Evolutionary conservation across 108 stramenopile species (phyloP), one percentile per base, ranked within the genome.

Genomic region (Craspedostauros australis): DNA sequence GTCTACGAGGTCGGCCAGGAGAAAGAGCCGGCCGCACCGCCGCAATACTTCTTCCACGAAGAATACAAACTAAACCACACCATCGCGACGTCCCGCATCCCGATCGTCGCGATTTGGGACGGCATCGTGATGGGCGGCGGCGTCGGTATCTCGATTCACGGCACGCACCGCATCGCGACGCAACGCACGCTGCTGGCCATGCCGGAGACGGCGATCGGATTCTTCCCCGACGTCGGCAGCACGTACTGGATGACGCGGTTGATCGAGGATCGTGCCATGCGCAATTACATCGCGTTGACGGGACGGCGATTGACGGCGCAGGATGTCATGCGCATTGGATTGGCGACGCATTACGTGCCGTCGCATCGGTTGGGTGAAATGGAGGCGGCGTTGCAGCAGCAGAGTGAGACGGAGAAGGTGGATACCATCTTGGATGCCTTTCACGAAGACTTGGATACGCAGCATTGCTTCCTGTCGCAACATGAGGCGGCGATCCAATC

Each of bases 91-190:
- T 65, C 47, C 12, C 26, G 56, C 12, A 38, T 69, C 11, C 82
- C 91, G 0, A 86, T 92, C 32, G 62, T 98, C 0, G 83, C 88
- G 4, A 22, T 99, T 20, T 97, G 96, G 96, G 93, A 99, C 68
- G 98, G 98, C 25, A 70, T 98, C 24, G 94, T 95, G 47, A 96
- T 99, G 96, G 98, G 98, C 32, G 98, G 98, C 19, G 98, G 98
- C 8, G 96, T 95, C 16, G 98, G 98, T 0, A 53, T 97, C 16
- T 90, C 87, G 1, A 63, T 99, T 23, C 86, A 95, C 64, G 96
- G 96, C 21, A 73, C 73, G 26, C 88, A 95, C 59, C 73, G 98
- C 16, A 73, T 99, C 0, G 93, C 96, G 5, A 99, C 97, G 0
- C 95, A 97, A 68, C 64, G 79, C 26, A 82, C 94, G 2, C 24